These are phyloP conservation scores for Lipomyces sp. DNA, from an alignment of 805 yeast genomes.

Conservation along the genomic window DNA sequence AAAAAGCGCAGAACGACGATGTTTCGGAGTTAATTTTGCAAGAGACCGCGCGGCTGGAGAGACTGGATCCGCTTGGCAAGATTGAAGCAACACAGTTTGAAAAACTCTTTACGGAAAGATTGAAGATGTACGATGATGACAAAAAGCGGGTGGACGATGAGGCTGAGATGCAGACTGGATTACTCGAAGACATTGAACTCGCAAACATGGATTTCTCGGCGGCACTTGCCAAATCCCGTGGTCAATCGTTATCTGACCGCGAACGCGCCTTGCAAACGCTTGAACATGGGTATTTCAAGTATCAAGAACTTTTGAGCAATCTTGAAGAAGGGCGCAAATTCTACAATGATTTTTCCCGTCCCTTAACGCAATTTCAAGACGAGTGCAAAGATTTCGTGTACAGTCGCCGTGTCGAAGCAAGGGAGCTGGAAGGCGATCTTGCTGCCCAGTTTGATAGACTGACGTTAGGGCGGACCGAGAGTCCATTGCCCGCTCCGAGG, in stretches of 20 bases:
- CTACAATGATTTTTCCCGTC: constrained; percentile 63
- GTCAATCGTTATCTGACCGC: constrained; percentile 48
- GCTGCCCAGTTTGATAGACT: constrained; percentile 7
- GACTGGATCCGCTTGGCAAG: constrained; percentile 28
- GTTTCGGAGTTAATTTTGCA: constrained; percentile 19
- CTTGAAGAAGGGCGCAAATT: constrained; percentile 71
- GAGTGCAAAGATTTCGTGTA: constrained; percentile 60
- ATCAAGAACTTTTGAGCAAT: constrained; percentile 61
- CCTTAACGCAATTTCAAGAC: constrained; percentile 52
- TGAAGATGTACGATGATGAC: constrained; percentile 57
- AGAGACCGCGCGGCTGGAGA: constrained; percentile 33
- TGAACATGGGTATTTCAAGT: constrained; percentile 57
- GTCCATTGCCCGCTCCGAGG: constrained; percentile 35
- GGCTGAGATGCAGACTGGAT: constrained; percentile 46
- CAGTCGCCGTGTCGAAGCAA: constrained; percentile 57
- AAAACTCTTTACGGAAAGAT: constrained; percentile 36
- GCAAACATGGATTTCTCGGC: constrained; percentile 38
- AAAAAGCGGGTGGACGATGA: constrained; percentile 54
- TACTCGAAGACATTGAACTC: constrained; percentile 49
- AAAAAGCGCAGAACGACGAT: constrained; percentile 30
- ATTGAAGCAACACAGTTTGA: constrained; percentile 40
- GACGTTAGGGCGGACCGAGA: constrained; percentile 17
- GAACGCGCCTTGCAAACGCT: constrained; percentile 57
- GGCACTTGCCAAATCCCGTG: constrained; percentile 25
- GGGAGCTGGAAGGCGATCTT: constrained; percentile 51